Base-by-base conservation (phyloP, 805 yeast species). In the Wickerhamomyces tratensis region DNA sequence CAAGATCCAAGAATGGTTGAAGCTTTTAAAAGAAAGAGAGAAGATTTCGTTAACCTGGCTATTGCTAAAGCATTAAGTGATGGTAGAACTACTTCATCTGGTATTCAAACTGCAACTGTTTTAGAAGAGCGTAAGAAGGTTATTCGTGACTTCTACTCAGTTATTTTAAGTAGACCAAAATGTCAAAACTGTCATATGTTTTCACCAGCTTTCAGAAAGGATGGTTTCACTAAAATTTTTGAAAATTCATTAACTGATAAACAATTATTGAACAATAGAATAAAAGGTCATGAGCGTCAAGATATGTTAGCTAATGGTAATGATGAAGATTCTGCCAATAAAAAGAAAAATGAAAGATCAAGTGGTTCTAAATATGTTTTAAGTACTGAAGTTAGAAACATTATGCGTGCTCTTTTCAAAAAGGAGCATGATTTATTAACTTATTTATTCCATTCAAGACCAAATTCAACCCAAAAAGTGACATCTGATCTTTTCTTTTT, bases 121-220 rank as follows among this genome's bases (percentile, higher is more conserved):
- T 76, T 76, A 29, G 96, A 88, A 54, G 96, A 86, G 64, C 79
- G 99, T 65, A 88, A 91, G 60, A 60, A 59, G 10, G 63, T 78
- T 43, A 71, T 87, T 49, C 82, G 79, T 44, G 87, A 82, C 33
- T 82, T 89, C 54, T 86, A 88, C 69, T 77, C 76, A 53, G 76
- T 76, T 53, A 63, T 89, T 40, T 65, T 86, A 48, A 63, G 83
- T 39, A 78, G 96, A 63, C 81, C 88, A 43, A 85, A 81, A 63
- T 93, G 99, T 75, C 95, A 86, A 56, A 88, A 89, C 64, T 93
- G 99, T 74, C 86, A 88, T 37, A 86, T 89, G 95, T 86, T 71
- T 62, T 87, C 96, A 38, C 98, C 99, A 43, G 71, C 82, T 33
- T 91, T 82, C 70, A 79, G 98, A 67, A 91, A 89, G 56, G 99